phyloP scores from a whole-genome alignment of 495 filamentous ascomycete genomes.

The Aspergillus biplanus region DNA sequence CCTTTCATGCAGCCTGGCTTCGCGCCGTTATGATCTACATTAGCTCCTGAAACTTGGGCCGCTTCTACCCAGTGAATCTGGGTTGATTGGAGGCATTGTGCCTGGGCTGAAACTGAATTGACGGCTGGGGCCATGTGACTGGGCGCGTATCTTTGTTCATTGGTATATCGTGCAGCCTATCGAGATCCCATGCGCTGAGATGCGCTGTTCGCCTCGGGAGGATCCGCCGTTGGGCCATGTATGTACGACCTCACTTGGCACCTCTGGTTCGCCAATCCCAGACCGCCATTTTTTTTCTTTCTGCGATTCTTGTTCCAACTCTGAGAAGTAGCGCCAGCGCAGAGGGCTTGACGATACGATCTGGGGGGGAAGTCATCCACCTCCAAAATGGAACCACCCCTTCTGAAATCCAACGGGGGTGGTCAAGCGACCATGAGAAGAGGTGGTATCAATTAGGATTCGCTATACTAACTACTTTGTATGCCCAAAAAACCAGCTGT shows the following conservation, averaged over 20 bases:
- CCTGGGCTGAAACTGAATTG: slow-evolving; percentile 14
- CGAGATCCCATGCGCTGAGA: neutral
- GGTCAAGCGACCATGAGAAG: neutral
- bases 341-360: neutral
- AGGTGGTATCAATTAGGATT: neutral
- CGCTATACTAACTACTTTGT: neutral
- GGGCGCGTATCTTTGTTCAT: slow-evolving; percentile 3
- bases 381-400: neutral
- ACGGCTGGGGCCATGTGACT: slow-evolving; percentile 11
- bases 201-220: slow-evolving; percentile 3
- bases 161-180: slow-evolving; percentile 3
- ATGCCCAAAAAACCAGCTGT: neutral
- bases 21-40: slow-evolving; percentile 18
- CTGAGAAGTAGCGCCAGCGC: neutral
- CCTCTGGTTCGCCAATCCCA: neutral
- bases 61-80: slow-evolving; percentile 2
- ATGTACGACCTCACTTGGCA: slow-evolving; percentile 3
- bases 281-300: neutral
- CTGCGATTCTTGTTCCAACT: too few relatives aligned
- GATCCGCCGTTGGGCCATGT: slow-evolving; percentile 3
- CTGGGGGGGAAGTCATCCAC: neutral
- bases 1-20: slow-evolving; percentile 14
- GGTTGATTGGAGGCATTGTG: slow-evolving; percentile 11
- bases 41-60: slow-evolving; percentile 18
- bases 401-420: neutral